Conservation (phyloP, 805 yeast species). For the Saturnispora bothae region DNA sequence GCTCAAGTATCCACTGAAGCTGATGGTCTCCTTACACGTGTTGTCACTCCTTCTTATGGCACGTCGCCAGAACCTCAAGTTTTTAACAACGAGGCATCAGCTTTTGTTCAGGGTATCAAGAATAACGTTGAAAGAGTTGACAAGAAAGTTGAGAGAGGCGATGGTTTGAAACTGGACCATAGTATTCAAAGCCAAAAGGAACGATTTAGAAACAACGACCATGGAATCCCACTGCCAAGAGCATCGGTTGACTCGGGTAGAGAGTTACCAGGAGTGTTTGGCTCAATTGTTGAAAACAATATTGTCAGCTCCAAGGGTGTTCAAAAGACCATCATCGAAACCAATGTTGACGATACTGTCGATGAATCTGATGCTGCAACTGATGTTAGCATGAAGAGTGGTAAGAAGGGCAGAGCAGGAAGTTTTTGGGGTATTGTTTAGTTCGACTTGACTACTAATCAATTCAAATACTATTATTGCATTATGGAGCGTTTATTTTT, state of each 20-base stretch:
- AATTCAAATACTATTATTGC: no score
- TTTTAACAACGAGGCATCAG: constrained; percentile 36
- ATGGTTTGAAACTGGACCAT: not conserved
- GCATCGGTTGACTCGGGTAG: no score
- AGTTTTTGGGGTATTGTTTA: constrained; percentile 6
- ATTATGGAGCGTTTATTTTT: no score
- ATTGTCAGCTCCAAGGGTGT: constrained; percentile 79
- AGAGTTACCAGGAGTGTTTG: constrained; percentile 14
- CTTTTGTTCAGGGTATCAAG: constrained; percentile 28
- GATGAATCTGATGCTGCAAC: constrained; percentile 4
- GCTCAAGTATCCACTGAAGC: no score
- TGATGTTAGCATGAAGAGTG: constrained; percentile 4
- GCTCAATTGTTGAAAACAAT: constrained; percentile 51
- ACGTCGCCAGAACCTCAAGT: constrained; percentile 19
- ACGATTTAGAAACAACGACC: constrained; percentile 7
- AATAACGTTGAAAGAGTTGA: constrained; percentile 19
- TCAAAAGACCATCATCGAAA: constrained; percentile 74
- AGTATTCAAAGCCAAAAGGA: constrained; percentile 5
- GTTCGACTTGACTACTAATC: no score
- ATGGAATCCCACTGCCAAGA: constrained; percentile 15
- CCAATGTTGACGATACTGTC: not conserved
- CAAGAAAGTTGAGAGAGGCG: constrained; percentile 2
- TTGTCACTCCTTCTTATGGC: not conserved
- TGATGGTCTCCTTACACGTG: not conserved
- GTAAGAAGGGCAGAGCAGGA: constrained; percentile 5